These are phyloP conservation scores for Monosporascus sp. DNA, from an alignment of 2,329 filamentous ascomycete species.

Conservation along the genomic window DNA sequence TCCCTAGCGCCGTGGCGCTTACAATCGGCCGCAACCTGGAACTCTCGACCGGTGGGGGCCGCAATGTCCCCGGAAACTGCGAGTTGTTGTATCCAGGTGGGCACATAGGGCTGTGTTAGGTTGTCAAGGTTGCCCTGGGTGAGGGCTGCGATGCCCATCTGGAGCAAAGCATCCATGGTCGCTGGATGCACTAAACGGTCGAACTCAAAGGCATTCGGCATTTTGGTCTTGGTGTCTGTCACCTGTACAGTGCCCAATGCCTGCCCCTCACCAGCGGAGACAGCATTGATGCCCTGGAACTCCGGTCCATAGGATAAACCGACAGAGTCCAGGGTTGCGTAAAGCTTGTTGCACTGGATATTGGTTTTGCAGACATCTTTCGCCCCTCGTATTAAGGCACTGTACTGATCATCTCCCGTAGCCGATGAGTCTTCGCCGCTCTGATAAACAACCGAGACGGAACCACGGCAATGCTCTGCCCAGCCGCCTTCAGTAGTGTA, in stretches of 20 bases:
- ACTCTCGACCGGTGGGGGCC: slow-evolving; percentile 1
- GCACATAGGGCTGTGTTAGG: slow-evolving; percentile 5
- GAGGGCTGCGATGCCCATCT: slow-evolving; percentile 2
- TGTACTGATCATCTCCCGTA: background rate
- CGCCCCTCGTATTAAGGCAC: background rate
- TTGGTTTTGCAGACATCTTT: background rate
- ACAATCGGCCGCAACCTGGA: slow-evolving; percentile 2
- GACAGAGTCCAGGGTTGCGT: background rate
- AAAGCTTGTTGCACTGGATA: slow-evolving; percentile 1
- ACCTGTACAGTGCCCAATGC: background rate
- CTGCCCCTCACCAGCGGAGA: background rate
- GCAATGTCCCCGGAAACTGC: slow-evolving; percentile 2
- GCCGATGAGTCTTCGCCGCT: background rate
- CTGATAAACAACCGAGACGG: background rate
- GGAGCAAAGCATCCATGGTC: slow-evolving; percentile 4
- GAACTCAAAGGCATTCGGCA: slow-evolving; percentile 4
- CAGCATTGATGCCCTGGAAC: slow-evolving; percentile 2
- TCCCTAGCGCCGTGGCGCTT: slow-evolving; percentile 3
- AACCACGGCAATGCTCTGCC: slow-evolving; percentile 3
- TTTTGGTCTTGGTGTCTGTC: slow-evolving; percentile 4
- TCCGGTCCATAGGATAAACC: slow-evolving; percentile 2
- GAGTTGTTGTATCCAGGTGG: slow-evolving; percentile 4
- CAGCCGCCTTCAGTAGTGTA: background rate
- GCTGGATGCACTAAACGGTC: slow-evolving; percentile 4
- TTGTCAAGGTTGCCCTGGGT: background rate